Evolutionary conservation across 805 yeast genomes (phyloP), one percentile per base, ranked within the genome.

Genomic region (Starmerella stigmatis): DNA sequence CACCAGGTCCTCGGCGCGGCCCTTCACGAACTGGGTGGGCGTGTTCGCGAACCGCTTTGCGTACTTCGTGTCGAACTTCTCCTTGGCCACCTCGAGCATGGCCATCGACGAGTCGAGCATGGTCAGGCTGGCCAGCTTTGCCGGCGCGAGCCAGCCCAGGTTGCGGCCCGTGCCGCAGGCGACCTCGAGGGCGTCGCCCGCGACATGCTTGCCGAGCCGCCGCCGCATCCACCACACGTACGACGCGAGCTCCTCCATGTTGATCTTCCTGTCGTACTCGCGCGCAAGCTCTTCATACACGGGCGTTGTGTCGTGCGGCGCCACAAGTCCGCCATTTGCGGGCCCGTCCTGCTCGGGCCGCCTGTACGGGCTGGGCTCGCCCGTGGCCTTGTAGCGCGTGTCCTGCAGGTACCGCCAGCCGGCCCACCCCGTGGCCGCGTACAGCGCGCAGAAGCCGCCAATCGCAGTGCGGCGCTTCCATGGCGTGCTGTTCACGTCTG

Each of bases 151-250:
- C 60, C 80, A 88, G 39, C 80, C 78, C 46, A 89, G 73, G 60
- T 92, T 92, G 63, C 97, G 73, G 6, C 98, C 97, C 0, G 98
- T 92, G 47, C 98, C 98, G 59, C 94, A 84, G 0, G 96, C 81
- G 10, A 89, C 92, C 63, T 92, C 98, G 46, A 92, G 66, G 2
- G 86, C 96, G 60, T 92, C 96, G 19, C 98, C 98, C 47, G 69
- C 66, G 41, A 80, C 73, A 50, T 81, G 82, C 29, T 69, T 73
- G 86, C 83, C 82, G 37, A 82, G 62, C 83, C 92, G 80, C 55
- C 77, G 78, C 57, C 96, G 72, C 64, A 82, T 71, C 57, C 69
- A 71, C 46, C 79, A 64, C 29, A 64, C 53, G 44, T 58, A 56
- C 25, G 67, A 57, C 35, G 60, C 71, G 39, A 76, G 57, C 57